Evolutionary conservation across 179 eudicot species (phyloP).

Genomic region (Pouteria campechiana): DNA sequence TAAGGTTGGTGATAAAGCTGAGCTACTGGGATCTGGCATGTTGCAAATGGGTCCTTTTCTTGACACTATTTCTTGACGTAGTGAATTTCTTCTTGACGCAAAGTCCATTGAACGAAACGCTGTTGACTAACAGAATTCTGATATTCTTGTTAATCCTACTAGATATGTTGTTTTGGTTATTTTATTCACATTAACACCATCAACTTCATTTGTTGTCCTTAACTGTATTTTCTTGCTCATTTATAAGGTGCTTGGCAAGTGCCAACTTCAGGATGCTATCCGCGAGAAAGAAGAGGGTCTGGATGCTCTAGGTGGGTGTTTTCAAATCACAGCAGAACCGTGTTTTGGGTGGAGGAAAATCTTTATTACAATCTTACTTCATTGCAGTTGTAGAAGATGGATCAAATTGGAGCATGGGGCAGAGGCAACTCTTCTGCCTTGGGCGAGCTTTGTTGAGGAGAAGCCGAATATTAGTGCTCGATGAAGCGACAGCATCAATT

Average conservation of each 20-base stretch:
- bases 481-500: constrained; percentile 45
- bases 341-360: constrained; percentile 9
- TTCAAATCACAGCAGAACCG: constrained; percentile 12
- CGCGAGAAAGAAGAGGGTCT: constrained; percentile 37
- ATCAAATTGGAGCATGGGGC: constrained; percentile 45
- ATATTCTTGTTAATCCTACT: too few species aligned
- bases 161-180: too few species aligned
- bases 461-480: constrained; percentile 31
- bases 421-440: constrained; percentile 28
- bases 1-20: too few species aligned
- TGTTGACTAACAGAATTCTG: too few species aligned
- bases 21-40: too few species aligned
- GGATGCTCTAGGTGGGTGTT: constrained; percentile 24
- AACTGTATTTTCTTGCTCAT: too few species aligned
- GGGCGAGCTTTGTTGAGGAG: constrained; percentile 32
- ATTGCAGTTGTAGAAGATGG: constrained; percentile 30
- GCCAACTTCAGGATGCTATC: constrained; percentile 45
- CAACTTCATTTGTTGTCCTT: too few species aligned
- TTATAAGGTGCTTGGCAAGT: constrained; percentile 49
- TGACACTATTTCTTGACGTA: too few species aligned
- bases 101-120: too few species aligned
- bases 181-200: too few species aligned
- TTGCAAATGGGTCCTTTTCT: too few species aligned
- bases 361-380: not conserved
- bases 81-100: too few species aligned